These are phyloP conservation scores for Phycomyces blakesleeanus DNA, from an alignment of 192 early-diverging fungal genomes.

Conservation along the genomic window DNA sequence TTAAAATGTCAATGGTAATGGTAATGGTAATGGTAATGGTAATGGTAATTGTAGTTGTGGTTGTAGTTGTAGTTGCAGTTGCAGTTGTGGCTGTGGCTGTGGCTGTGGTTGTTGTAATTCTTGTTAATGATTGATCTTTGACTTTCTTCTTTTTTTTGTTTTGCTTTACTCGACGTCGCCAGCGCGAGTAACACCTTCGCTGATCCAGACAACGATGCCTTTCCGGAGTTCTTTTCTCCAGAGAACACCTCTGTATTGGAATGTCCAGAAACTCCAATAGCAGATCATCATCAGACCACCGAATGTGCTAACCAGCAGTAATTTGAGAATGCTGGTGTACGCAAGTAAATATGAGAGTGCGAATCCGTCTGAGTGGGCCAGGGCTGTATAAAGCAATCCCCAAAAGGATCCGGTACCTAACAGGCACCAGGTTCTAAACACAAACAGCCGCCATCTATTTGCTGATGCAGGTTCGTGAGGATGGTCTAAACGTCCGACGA, in stretches of 20 bases:
- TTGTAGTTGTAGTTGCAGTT: no score
- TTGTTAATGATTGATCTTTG: no score
- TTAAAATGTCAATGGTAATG: no score
- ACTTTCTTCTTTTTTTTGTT: no score
- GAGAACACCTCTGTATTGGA: constrained; percentile 50
- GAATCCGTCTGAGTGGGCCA: constrained; percentile 30
- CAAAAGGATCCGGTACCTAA: constrained; percentile 46
- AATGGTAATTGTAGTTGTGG: no score
- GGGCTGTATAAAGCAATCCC: constrained; percentile 38
- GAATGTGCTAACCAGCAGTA: constrained; percentile 36
- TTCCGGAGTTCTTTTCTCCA: constrained; percentile 52
- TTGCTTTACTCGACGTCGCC: constrained; percentile 19
- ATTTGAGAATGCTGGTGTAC: constrained; percentile 30
- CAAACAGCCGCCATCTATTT: constrained; percentile 10
- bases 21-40: no score
- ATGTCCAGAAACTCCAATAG: constrained; percentile 58
- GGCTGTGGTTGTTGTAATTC: no score
- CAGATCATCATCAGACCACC: constrained; percentile 46
- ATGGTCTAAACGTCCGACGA: constrained; percentile 42
- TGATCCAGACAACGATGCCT: constrained; percentile 49
- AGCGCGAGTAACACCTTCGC: constrained; percentile 25
- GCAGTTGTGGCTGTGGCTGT: no score
- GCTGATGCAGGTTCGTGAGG: constrained; percentile 16
- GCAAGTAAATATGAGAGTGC: constrained; percentile 18
- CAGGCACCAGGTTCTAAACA: constrained; percentile 48